Conservation (phyloP, 768 basidiomycete species). For the Serendipita vermifera region DNA sequence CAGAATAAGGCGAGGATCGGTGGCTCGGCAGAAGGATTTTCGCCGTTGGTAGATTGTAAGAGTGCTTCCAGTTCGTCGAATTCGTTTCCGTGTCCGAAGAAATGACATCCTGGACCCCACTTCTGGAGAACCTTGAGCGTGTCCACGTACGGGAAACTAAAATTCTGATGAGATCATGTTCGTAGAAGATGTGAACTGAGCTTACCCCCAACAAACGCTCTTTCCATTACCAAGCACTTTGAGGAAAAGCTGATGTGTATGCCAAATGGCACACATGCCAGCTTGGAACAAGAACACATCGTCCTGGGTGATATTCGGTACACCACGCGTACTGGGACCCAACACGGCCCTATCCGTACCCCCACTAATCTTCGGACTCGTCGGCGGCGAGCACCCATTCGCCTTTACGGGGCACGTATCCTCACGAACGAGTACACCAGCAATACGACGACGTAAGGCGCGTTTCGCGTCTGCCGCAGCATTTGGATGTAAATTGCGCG, state of each 20-base stretch:
- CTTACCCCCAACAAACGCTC: conserved; percentile 90
- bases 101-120: conserved; percentile 90
- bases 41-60: conserved; percentile 29
- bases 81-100: conserved; percentile 71
- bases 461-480: conserved; percentile 72
- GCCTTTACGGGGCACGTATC: conserved; percentile 14
- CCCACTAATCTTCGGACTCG: conserved; percentile 10
- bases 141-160: conserved; percentile 88
- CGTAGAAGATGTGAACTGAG: conserved; percentile 9
- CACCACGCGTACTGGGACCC: conserved; percentile 56
- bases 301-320: conserved; percentile 56
- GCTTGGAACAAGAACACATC: conserved; percentile 82
- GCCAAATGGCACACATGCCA: conserved; percentile 95
- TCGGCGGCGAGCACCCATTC: conserved; percentile 17
- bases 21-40: conserved; percentile 31
- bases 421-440: conserved; percentile 71
- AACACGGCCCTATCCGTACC: conserved; percentile 25
- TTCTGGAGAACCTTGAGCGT: conserved; percentile 89
- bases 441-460: conserved; percentile 76
- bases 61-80: conserved; percentile 58
- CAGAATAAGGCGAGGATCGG: conserved; percentile 74
- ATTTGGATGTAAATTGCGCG: conserved; percentile 67
- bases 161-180: background rate
- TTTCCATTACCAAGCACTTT: conserved; percentile 46
- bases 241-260: conserved; percentile 61